Evolutionary conservation across 2,329 filamentous ascomycete species (phyloP), one percentile per base, ranked within the genome.

Genomic region (Scleromitrula shiraiana): DNA sequence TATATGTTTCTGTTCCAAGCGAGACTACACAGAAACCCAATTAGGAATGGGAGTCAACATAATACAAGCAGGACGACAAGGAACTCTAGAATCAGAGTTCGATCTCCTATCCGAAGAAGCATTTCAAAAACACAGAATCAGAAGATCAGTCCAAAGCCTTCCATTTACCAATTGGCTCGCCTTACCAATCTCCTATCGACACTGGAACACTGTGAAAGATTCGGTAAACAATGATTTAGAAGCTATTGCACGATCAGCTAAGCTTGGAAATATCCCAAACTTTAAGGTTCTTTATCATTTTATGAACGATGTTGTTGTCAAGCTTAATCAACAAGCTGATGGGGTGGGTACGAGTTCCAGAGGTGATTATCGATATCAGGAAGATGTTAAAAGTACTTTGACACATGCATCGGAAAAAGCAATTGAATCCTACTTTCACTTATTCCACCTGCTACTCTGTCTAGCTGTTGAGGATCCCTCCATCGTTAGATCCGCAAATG

Each of bases 261-360:
- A 49, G 14, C 43, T 59, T n/a, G 49, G 49, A 1, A 51, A 46
- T n/a, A 41, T 53, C 0, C 52, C 63, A 6, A 49, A 57, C 12
- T 60, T 65, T 6, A 55, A 68, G 12, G 66, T 70, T 3, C 56
- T 75, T 12, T 71, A 70, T 50, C 58, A 64, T 17, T 74, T 75
- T 60, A 75, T 76, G 72, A 74, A 69, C 48, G 68, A 71, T 48
- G 64, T 76, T 14, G 69, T 76, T 0, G 70, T 74, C 17, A 67
- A 69, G 12, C 68, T 76, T 39, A 75, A 71, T 52, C 50, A 64
- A 10, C 61, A 63, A 27, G 50, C 59, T 2, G 49, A 55, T 9
- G 50, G 52, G 20, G 57, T 49, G 0, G n/a, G n/a, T n/a, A 56
- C 50, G 10, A 33, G 30, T n/a, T 43, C 48, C 44, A 19, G 50